These are phyloP conservation scores for Microbotryum scabiosae DNA, from an alignment of 1,284 basidiomycete genomes.

Conservation along the genomic window DNA sequence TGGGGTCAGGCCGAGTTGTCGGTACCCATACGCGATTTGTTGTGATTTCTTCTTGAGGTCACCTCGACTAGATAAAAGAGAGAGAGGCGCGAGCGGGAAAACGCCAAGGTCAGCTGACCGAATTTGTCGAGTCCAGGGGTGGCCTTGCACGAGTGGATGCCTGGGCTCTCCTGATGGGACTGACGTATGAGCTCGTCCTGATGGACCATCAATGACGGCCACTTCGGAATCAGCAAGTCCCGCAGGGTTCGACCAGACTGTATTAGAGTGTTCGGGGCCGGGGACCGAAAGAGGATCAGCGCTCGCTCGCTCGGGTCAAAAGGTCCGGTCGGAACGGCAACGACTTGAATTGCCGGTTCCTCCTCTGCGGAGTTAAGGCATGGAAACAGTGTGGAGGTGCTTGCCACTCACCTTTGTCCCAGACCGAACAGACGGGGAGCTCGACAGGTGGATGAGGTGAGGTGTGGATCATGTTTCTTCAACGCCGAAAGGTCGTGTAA, in stretches of 20 bases:
- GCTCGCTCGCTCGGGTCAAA: neutral
- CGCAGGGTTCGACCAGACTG: constrained; percentile 28
- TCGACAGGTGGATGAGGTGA: constrained; percentile 14
- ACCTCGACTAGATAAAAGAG: constrained; percentile 5
- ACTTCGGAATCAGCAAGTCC: constrained; percentile 14
- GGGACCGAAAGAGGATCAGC: neutral
- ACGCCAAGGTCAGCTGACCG: neutral
- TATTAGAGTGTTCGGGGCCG: neutral
- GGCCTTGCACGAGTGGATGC: neutral
- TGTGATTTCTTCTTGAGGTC: constrained; percentile 19
- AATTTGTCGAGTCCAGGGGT: neutral
- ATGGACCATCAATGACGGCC: constrained; percentile 30
- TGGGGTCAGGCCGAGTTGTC: constrained; percentile 6
- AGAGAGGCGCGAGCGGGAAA: neutral
- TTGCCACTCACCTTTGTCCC: constrained; percentile 23
- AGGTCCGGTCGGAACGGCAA: neutral
- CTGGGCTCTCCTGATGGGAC: neutral
- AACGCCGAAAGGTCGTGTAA: neutral
- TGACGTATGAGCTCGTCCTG: constrained; percentile 26
- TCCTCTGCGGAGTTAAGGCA: neutral
- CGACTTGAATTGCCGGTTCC: neutral
- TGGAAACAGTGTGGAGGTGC: neutral
- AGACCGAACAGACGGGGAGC: constrained; percentile 18
- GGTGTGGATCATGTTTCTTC: constrained; percentile 6
- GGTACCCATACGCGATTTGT: constrained; percentile 27